phyloP scores from a whole-genome alignment of 495 filamentous ascomycete species.

The Astrocystis sublimbata region DNA sequence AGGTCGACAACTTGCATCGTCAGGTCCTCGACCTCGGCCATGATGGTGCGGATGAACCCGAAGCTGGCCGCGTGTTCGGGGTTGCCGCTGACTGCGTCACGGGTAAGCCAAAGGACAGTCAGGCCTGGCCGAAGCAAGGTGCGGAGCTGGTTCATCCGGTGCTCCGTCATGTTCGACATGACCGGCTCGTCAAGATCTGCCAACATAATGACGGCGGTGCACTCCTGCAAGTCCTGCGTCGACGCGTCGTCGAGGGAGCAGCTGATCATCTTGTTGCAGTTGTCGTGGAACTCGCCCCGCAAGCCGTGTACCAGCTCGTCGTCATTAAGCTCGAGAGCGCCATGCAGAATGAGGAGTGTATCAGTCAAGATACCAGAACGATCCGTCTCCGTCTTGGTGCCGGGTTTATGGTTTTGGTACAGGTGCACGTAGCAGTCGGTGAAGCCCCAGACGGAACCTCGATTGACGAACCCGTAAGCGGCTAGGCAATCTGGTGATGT shows the following conservation, averaged over 20 bases:
- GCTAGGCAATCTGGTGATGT: slow-evolving; percentile 39
- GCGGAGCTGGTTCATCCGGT: slow-evolving; percentile 32
- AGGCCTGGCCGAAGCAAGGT: slow-evolving; percentile 39
- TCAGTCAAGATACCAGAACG: slow-evolving; percentile 15
- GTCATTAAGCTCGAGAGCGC: slow-evolving; percentile 14
- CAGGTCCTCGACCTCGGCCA: slow-evolving; percentile 42
- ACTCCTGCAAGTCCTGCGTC: slow-evolving; percentile 6
- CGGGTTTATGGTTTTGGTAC: slow-evolving; percentile 31
- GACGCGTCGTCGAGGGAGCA: slow-evolving; percentile 28
- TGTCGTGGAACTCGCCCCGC: slow-evolving; percentile 14
- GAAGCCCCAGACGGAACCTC: slow-evolving; percentile 32
- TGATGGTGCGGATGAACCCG: slow-evolving; percentile 45
- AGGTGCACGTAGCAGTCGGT: slow-evolving; percentile 37
- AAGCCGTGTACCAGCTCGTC: slow-evolving; percentile 23
- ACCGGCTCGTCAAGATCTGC: slow-evolving; percentile 40
- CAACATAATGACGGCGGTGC: slow-evolving; percentile 39
- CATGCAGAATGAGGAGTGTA: slow-evolving; percentile 39
- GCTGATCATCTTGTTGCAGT: slow-evolving; percentile 24
- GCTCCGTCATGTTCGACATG: slow-evolving; percentile 37
- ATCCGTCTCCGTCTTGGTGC: neutral
- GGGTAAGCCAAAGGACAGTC: slow-evolving; percentile 43
- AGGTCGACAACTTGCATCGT: slow-evolving; percentile 45
- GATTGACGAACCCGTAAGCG: slow-evolving; percentile 34
- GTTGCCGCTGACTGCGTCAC: slow-evolving; percentile 25
- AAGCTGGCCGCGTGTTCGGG: slow-evolving; percentile 43